Evolutionary conservation across 306 rosid genomes (phyloP), one percentile per base, ranked within the genome.

Genomic region (Pyrus communis): DNA sequence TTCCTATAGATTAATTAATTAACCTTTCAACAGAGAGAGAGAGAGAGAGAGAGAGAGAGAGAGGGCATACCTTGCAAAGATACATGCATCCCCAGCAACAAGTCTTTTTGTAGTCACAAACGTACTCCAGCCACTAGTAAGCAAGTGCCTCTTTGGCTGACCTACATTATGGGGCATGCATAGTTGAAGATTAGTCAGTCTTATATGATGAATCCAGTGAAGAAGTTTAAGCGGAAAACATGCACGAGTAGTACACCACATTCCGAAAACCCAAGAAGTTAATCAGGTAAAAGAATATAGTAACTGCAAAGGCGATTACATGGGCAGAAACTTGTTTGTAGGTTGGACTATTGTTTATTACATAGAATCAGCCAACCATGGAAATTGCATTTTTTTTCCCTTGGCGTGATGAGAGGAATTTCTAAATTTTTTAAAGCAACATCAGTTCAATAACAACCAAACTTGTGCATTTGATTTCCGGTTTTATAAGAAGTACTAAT

Each of bases 121-220:
- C 51, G 81, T 82, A 83, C 89, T 92, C 97, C 93, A 92, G 38
- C 93, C 93, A 72, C 86, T 84, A 11, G 96, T 92, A 75, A 92
- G 86, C 82, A 90, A 79, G 82, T 92, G 93, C 72, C 91, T 80
- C 85, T 71, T 90, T 11, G 96, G 90, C 66, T 87, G 81, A 77
- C 92, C 97, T 92, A 86, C 80, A 30, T 81, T 61, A 58, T 7
- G 67, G 60, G 58, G 76, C 9, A 81, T 38, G 55, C 63, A 75
- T 62, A 13, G 21, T 22, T 30, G 19, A 65, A 75, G 45, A 65
- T 54, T 69, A 69, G 52, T 14, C 42, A 69, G 52, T 14, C 43
- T 19, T 49, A 61, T 73, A 52, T 64, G 23, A 68, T 62, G 61
- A 58, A 52, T 46, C 61, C 49, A 60, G 42, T 40, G 42, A 25